Conservation (phyloP, 2,329 filamentous ascomycete genomes). For the Cladosporium halotolerans region DNA sequence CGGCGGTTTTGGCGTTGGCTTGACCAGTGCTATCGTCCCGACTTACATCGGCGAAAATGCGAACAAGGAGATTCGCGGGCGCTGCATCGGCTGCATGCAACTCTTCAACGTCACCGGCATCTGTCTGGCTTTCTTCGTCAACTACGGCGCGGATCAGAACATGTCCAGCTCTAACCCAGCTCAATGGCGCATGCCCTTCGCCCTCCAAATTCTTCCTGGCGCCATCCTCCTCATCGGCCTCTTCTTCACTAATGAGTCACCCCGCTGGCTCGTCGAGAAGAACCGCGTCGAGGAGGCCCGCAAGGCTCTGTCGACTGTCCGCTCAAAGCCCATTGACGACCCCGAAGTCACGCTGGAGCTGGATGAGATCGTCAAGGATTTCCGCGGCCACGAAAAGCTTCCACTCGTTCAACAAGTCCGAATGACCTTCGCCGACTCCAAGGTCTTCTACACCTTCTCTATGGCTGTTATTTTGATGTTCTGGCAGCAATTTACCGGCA, state of each 20-base stretch:
- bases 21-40: conserved; percentile 38
- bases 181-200: conserved; percentile 51
- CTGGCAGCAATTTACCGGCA: conserved; percentile 36
- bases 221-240: conserved; percentile 45
- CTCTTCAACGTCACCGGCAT: conserved; percentile 38
- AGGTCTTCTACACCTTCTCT: conserved; percentile 36
- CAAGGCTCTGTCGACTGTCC: conserved; percentile 35
- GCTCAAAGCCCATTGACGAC: conserved; percentile 32
- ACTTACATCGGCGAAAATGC: conserved; percentile 43
- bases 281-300: conserved; percentile 41
- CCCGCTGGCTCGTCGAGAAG: conserved; percentile 51
- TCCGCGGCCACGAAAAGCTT: conserved; percentile 38
- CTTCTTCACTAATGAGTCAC: conserved; percentile 47
- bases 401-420: conserved; percentile 34
- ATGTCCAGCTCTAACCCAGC: conserved; percentile 38
- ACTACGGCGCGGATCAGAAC: conserved; percentile 45
- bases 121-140: conserved; percentile 48
- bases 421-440: conserved; percentile 32
- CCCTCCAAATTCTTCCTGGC: conserved; percentile 48
- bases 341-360: conserved; percentile 35
- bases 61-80: conserved; percentile 32
- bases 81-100: conserved; percentile 28
- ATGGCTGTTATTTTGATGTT: conserved; percentile 42
- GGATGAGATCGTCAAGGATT: conserved; percentile 40
- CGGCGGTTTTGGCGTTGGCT: conserved; percentile 39